A percentile compares a stretch with the other conserved stretches of the same genome.
phyloP scores from a whole-genome alignment of 2,329 filamentous ascomycete genomes.

The Knufia fluminis region DNA sequence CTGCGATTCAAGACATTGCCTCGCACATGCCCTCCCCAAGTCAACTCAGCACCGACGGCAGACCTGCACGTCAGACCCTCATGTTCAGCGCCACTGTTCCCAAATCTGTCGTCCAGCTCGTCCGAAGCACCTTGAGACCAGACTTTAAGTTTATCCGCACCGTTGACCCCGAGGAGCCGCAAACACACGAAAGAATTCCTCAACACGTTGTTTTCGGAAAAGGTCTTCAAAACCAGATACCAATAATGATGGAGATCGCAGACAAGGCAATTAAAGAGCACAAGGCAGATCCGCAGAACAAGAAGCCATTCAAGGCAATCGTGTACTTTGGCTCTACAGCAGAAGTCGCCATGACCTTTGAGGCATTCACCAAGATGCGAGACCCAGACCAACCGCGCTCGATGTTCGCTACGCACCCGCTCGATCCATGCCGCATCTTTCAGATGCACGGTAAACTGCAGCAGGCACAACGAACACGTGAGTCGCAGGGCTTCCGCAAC shows the following conservation, averaged over 20 bases:
- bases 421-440: slow-evolving; percentile 48
- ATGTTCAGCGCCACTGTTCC: slow-evolving; percentile 95
- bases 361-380: slow-evolving; percentile 47
- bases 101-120: slow-evolving; percentile 68
- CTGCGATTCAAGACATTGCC: slow-evolving; percentile 45
- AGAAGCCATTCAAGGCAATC: slow-evolving; percentile 83
- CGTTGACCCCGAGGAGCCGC: slow-evolving; percentile 69
- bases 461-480: slow-evolving; percentile 59
- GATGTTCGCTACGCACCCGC: slow-evolving; percentile 57
- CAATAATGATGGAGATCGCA: slow-evolving; percentile 67
- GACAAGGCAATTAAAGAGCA: slow-evolving; percentile 42
- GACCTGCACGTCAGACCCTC: slow-evolving; percentile 73
- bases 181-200: slow-evolving; percentile 73
- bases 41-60: neutral
- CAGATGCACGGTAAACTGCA: slow-evolving; percentile 72
- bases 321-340: slow-evolving; percentile 81
- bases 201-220: slow-evolving; percentile 62
- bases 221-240: slow-evolving; percentile 66
- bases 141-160: slow-evolving; percentile 86
- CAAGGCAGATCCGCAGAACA: slow-evolving; percentile 27
- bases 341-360: slow-evolving; percentile 55
- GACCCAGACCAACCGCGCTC: slow-evolving; percentile 29
- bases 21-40: slow-evolving; percentile 33
- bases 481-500: slow-evolving; percentile 62
- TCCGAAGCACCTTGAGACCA: slow-evolving; percentile 66